These are phyloP conservation scores for Wickerhamiella alocasiicola DNA, from an alignment of 805 yeast species.

Conservation along the genomic window DNA sequence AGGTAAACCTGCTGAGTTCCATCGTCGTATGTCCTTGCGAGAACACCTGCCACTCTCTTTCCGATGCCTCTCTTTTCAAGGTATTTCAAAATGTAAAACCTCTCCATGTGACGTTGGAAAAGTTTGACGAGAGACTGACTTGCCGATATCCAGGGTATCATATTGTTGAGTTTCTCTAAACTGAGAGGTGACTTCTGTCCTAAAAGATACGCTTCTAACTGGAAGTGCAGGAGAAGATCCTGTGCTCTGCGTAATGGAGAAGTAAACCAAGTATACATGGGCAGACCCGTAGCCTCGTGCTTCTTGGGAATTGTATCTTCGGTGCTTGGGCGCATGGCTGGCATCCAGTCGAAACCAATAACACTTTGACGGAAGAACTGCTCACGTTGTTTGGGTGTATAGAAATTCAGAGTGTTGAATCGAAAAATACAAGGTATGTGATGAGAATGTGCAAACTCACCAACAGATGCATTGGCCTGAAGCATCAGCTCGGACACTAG, in stretches of 20 bases:
- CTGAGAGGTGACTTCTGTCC: slow-evolving; percentile 14
- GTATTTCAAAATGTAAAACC: slow-evolving; percentile 4
- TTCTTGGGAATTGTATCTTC: slow-evolving; percentile 33
- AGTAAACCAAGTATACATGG: slow-evolving; percentile 59
- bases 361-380: slow-evolving; percentile 19
- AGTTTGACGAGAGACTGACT: not conserved
- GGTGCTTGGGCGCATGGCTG: slow-evolving; percentile 42
- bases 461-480: slow-evolving; percentile 44
- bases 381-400: slow-evolving; percentile 21
- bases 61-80: not conserved
- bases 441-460: slow-evolving; percentile 18
- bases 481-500: slow-evolving; percentile 82
- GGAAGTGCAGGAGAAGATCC: slow-evolving; percentile 74
- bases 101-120: slow-evolving; percentile 1
- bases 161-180: not conserved
- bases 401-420: slow-evolving; percentile 20
- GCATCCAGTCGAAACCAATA: slow-evolving; percentile 30
- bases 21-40: not conserved
- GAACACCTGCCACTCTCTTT: not conserved
- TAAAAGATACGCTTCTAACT: slow-evolving; percentile 38
- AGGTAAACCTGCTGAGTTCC: not conserved
- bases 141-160: slow-evolving; percentile 11
- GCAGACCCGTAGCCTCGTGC: slow-evolving; percentile 56
- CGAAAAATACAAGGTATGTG: slow-evolving; percentile 24
- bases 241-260: slow-evolving; percentile 80